Base-by-base conservation (phyloP, 2,329 filamentous ascomycete genomes). In the Mycosphaerella arachidis region DNA sequence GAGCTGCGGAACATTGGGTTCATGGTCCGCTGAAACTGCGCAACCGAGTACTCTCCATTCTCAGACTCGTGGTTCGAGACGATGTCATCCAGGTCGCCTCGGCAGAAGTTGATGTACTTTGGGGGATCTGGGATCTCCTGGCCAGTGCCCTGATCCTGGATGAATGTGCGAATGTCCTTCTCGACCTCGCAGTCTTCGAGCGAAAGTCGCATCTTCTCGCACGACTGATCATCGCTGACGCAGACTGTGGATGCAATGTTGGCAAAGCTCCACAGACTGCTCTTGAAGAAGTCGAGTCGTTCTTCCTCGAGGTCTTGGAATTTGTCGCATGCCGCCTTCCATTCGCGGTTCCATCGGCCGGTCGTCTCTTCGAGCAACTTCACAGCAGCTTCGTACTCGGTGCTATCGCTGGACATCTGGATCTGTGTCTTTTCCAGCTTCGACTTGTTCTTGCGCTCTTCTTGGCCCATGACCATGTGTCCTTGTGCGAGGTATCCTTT, bases 401-500 rank as follows among this genome's bases (percentile, higher is more conserved):
- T 87, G 76, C 95, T 97, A 62, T 92, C 92, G 7, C 87, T 87
- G 0, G 92, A 92, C 60, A 99, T 84, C 70, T 92, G 95, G 69
- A 97, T 94, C 74, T 99, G 94, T 1, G 94, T 97, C 83, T 99
- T 99, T 76, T 99, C 94, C 48, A 99, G 84, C 77, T 96, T 97
- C 24, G 93, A 92, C 78, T 99, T 99, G 76, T 99, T 99, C 78
- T 96, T 97, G 30, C 94, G 86, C 79, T 99, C 94, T 74, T 99
- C 94, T 70, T 99, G 94, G 13, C 94, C 94, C 94, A 99, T 99
- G 59, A 99, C 94, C 94, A 99, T 99, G 74, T 99, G 95, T 9
- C 94, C 94, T 76, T 99, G 94, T 4, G 95, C 94, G 4, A 99
- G 85, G 72, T 99, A 99, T 43, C 94, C 94, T 77, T 99, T 99